These are phyloP conservation scores for Ambispora gerdemannii DNA, from an alignment of 192 early-diverging fungal species.

Conservation along the genomic window DNA sequence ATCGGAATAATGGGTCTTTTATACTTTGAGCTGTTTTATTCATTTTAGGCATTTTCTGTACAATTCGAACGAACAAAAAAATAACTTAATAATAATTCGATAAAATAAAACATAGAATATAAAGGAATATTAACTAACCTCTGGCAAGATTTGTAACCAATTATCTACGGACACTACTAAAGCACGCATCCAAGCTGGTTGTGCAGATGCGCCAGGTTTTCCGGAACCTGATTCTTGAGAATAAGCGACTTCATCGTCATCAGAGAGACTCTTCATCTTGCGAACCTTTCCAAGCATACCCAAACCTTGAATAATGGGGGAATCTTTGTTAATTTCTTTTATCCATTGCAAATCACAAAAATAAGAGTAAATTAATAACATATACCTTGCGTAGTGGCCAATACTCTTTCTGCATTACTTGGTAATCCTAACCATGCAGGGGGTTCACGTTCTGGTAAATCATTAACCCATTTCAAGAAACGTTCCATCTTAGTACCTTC, in stretches of 20 bases:
- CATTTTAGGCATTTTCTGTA: constrained; percentile 31
- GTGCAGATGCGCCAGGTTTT: constrained; percentile 33
- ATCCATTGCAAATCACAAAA: too few relatives aligned
- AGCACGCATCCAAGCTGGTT: constrained; percentile 77
- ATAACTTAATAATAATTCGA: too few relatives aligned
- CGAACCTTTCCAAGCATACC: constrained; percentile 80
- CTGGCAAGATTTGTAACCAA: constrained; percentile 59
- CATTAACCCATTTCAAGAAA: constrained; percentile 86
- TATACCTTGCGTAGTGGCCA: constrained; percentile 78
- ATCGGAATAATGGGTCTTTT: constrained; percentile 72
- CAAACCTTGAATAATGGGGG: constrained; percentile 48
- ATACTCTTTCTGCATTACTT: constrained; percentile 85
- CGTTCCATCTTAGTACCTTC: constrained; percentile 83
- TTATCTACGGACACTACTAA: constrained; percentile 49
- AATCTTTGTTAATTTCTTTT: constrained; percentile 4
- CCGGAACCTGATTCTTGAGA: constrained; percentile 32
- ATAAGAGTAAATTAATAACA: too few relatives aligned
- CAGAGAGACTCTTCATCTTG: constrained; percentile 73
- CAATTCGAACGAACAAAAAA: background rate
- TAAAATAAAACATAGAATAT: too few relatives aligned
- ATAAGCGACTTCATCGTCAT: constrained; percentile 75
- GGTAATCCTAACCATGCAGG: constrained; percentile 97
- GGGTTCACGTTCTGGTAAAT: constrained; percentile 87
- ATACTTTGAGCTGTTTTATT: constrained; percentile 35
- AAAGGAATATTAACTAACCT: constrained; percentile 5